A percentile compares a stretch with the other conserved stretches of the same genome.
Evolutionary conservation across 495 filamentous ascomycete genomes (phyloP).

Genomic region (Neurospora sp.): DNA sequence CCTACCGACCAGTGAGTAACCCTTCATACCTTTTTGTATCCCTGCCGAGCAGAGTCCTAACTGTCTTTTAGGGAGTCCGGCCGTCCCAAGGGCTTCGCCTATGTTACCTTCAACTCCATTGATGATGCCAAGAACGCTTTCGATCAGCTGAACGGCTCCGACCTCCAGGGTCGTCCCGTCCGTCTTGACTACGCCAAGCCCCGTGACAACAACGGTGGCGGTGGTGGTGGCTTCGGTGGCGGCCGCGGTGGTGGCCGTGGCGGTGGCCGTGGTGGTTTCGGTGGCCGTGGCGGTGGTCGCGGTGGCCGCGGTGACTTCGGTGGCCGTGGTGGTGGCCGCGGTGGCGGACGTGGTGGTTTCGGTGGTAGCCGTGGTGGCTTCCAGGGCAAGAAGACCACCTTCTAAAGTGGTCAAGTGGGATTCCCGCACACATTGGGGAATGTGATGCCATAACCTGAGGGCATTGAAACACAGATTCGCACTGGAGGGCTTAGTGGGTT

Average conservation of each 20-base stretch:
- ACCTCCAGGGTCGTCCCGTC: constrained; percentile 65
- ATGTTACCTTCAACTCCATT: constrained; percentile 72
- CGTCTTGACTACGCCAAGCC: constrained; percentile 86
- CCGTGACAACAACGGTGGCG: constrained; percentile 50
- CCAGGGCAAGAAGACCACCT: constrained; percentile 85
- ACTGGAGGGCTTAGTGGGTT: constrained; percentile 39
- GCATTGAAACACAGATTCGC: constrained; percentile 22
- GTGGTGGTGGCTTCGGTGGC: constrained; percentile 37
- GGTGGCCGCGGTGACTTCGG: constrained; percentile 42
- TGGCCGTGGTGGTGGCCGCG: constrained; percentile 42
- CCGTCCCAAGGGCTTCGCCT: constrained; percentile 88
- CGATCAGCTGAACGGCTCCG: constrained; percentile 61
- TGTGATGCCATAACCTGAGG: constrained; percentile 21
- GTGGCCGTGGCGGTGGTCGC: constrained; percentile 43
- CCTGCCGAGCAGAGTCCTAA: constrained; percentile 24
- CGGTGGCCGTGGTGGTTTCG: constrained; percentile 38
- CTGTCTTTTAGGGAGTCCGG: constrained; percentile 56
- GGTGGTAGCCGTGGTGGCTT: constrained; percentile 43
- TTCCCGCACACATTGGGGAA: constrained; percentile 25
- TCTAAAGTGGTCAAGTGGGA: constrained; percentile 41
- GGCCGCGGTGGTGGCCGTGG: constrained; percentile 36
- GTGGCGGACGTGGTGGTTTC: constrained; percentile 21
- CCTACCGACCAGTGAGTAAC: constrained; percentile 67
- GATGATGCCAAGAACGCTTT: constrained; percentile 79
- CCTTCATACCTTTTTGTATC: background rate